Evolutionary conservation across 1,284 basidiomycete species (phyloP).

Genomic region (Trichosporon asahii): DNA sequence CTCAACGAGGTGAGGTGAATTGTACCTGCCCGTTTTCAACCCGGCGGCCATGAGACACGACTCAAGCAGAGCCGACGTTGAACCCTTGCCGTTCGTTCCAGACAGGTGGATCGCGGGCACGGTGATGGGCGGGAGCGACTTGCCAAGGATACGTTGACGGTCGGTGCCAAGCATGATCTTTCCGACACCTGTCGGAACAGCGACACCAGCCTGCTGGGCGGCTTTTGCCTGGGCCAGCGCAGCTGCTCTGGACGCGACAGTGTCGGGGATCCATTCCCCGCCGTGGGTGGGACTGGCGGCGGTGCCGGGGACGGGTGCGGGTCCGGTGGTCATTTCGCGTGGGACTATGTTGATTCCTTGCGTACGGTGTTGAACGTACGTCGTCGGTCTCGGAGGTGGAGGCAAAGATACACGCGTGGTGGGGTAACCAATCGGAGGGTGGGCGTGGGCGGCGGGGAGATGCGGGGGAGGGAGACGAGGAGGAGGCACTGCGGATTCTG

Average conservation of each 20-base stretch:
- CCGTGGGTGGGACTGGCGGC: background rate
- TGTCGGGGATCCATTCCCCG: conserved; percentile 5
- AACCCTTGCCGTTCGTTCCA: conserved; percentile 98
- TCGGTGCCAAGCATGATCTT: conserved; percentile 73
- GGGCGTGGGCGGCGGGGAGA: background rate
- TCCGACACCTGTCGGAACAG: conserved; percentile 25
- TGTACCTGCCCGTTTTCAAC: conserved; percentile 75
- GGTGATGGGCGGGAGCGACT: conserved; percentile 62
- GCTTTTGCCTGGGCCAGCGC: background rate
- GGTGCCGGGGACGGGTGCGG: background rate
- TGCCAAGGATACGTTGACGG: conserved; percentile 63
- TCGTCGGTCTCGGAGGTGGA: background rate
- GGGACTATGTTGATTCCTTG: background rate
- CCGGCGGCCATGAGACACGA: conserved; percentile 65
- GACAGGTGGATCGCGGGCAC: conserved; percentile 88
- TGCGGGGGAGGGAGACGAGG: background rate
- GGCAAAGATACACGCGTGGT: conserved; percentile 1
- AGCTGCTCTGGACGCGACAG: background rate
- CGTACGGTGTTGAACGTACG: background rate
- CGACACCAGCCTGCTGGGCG: conserved; percentile 1
- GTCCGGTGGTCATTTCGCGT: background rate
- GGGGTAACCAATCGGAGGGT: background rate
- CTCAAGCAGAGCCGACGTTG: conserved; percentile 76
- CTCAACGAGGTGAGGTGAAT: conserved; percentile 83
- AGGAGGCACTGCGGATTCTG: background rate